Evolutionary conservation across 2,329 filamentous ascomycete genomes (phyloP), one percentile per base, ranked within the genome.

Genomic region (Akanthomyces lecanii): DNA sequence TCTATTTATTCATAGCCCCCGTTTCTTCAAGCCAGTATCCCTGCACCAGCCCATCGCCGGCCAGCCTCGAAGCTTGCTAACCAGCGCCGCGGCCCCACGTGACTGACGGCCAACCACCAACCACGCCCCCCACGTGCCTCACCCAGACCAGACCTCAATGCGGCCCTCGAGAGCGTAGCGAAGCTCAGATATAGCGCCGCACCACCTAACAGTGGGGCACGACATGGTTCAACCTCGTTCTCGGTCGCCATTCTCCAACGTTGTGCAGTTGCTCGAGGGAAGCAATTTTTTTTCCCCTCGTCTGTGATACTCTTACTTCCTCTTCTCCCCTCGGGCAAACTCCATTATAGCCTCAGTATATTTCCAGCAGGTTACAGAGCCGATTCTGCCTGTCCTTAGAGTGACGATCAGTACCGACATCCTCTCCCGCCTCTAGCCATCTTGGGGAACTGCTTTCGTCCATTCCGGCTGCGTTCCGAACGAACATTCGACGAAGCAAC

Each of bases 31-130:
- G 14, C 38, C 38, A 40, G 16, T 21, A 45, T 45, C 18, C 42
- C 21, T n/a, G 40, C 54, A n/a, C 36, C 54, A 44, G 54, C 36
- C 36, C 23, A 40, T 53, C 60, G 63, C 62, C 59, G 38, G 64
- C 52, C 52, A 40, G 38, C 21, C 52, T 16, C 28, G n/a, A 52
- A 52, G 28, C 28, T 53, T 33, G 33, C 8, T n/a, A 10, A 30
- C 30, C 57, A 44, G 55, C 56, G 58, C 59, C 25, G 42, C 38
- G 10, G 53, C 12, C 28, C 36, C 72, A 73, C 71, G 71, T 74
- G 71, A 73, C 63, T 40, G 3, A 14, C 45, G 56, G 52, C 69
- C 68, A 73, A 73, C 71, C 69, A 75, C 66, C 38, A 40, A 40
- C 38, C 38, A 40, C 38, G 33, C 62, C 23, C n/a, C 55, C 61